Evolutionary conservation across 2,329 filamentous ascomycete species (phyloP).

Genomic region (Paracamarosporium sp.): DNA sequence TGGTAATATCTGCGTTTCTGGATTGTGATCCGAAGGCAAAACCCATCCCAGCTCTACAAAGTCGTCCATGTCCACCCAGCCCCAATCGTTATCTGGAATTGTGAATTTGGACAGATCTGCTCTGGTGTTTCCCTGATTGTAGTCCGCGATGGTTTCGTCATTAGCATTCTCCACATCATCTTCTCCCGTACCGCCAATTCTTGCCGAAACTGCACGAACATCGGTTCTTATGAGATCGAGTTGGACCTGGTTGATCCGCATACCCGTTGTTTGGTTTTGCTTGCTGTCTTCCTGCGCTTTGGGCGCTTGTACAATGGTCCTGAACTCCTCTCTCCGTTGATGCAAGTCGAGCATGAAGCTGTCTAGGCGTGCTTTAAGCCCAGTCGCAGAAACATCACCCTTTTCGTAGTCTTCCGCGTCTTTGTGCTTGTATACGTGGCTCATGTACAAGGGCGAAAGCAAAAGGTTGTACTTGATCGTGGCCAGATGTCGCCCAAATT

Average conservation of each 20-base stretch:
- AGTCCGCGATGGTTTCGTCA: conserved; percentile 66
- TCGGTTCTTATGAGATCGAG: conserved; percentile 91
- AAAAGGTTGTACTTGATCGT: conserved; percentile 98
- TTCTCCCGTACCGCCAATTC: conserved; percentile 78
- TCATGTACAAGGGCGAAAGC: conserved; percentile 89
- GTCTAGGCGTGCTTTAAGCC: conserved; percentile 94
- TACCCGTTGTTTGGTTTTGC: conserved; percentile 83
- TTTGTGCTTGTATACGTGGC: conserved; percentile 98
- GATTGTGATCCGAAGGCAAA: conserved; percentile 84
- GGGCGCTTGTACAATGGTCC: conserved; percentile 76
- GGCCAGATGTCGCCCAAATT: conserved; percentile 95
- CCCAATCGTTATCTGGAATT: conserved; percentile 93
- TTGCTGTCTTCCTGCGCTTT: conserved; percentile 64
- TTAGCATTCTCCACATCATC: conserved; percentile 74
- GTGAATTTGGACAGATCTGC: conserved; percentile 83
- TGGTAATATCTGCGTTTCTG: conserved; percentile 92
- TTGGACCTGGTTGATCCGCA: conserved; percentile 95
- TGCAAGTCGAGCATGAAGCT: conserved; percentile 98
- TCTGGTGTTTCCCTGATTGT: conserved; percentile 58
- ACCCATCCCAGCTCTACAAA: conserved; percentile 99
- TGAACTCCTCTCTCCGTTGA: conserved; percentile 90
- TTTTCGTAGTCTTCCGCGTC: conserved; percentile 86
- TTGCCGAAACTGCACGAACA: conserved; percentile 90
- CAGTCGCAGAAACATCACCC: conserved; percentile 84
- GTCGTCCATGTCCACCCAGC: conserved; percentile 99